phyloP scores from a whole-genome alignment of 306 rosid genomes.

The Gillenia trifoliata region DNA sequence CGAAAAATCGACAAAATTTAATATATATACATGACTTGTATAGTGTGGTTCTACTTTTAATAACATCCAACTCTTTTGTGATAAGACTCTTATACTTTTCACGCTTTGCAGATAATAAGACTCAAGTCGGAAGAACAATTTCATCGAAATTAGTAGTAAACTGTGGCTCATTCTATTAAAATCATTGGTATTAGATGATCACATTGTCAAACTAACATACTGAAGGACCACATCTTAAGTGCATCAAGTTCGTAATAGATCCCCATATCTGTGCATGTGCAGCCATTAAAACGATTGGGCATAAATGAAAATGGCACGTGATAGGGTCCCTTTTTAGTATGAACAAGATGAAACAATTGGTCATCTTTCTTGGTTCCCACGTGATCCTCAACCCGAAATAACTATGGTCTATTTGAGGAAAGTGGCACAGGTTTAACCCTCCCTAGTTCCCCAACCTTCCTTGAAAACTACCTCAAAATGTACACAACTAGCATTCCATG shows the following conservation, averaged over 20 bases:
- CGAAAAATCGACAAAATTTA: no score
- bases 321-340: background rate
- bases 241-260: background rate
- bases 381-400: background rate
- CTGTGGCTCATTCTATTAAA: no score
- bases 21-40: no score
- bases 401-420: background rate
- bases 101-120: no score
- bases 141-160: no score
- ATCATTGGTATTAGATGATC: no score
- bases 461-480: background rate
- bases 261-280: slow-evolving; percentile 2
- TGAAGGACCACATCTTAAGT: background rate
- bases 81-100: no score
- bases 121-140: no score
- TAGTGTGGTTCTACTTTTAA: no score
- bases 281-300: background rate
- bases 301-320: background rate
- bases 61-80: accelerated
- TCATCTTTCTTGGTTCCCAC: slow-evolving; percentile 3
- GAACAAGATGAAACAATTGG: background rate
- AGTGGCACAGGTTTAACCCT: background rate
- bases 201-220: no score
- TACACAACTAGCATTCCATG: background rate
- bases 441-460: no score